A percentile compares a stretch with the other conserved stretches of the same genome.
phyloP scores from a whole-genome alignment of 2,329 filamentous ascomycete species.

The Pseudopyrenochaeta lycopersici region DNA sequence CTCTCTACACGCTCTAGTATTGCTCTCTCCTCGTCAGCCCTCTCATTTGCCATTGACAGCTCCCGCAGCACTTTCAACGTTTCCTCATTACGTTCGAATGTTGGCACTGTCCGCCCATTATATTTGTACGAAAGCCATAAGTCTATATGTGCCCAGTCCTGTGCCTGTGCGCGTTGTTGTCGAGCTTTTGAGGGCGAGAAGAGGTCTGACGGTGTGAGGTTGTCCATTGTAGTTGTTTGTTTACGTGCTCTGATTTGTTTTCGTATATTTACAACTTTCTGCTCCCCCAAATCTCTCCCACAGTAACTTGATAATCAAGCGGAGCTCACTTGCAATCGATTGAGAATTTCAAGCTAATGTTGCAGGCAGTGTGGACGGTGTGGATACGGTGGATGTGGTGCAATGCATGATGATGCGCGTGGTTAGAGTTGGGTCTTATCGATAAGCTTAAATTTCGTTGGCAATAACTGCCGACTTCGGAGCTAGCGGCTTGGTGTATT shows the following conservation, averaged over 20 bases:
- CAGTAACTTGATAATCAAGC: neutral
- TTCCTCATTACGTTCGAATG: conserved; percentile 86
- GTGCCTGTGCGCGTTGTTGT: conserved; percentile 80
- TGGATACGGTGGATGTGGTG: neutral
- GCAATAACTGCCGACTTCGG: conserved; percentile 44
- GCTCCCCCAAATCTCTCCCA: neutral
- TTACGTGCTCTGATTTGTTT: neutral
- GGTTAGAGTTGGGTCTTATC: conserved; percentile 33
- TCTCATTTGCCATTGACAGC: conserved; percentile 78
- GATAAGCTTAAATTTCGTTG: conserved; percentile 42
- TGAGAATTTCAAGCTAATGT: neutral
- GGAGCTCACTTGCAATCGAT: neutral
- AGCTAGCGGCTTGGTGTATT: conserved; percentile 24
- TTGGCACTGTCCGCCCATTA: conserved; percentile 71
- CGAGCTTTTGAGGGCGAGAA: conserved; percentile 72
- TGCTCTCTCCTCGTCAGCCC: conserved; percentile 74
- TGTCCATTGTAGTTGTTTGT: conserved; percentile 38
- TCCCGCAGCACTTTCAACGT: conserved; percentile 79
- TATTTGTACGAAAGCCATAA: conserved; percentile 76
- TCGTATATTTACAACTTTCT: neutral
- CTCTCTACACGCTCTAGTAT: conserved; percentile 68
- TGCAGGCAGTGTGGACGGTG: neutral
- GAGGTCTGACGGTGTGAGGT: conserved; percentile 54
- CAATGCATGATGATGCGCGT: neutral
- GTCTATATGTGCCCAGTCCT: conserved; percentile 91